Percentiles rank a stretch among this genome's conserved stretches.
These are phyloP conservation scores for Malbranchea zuffiana DNA, from an alignment of 2,329 filamentous ascomycete species.

Conservation along the genomic window DNA sequence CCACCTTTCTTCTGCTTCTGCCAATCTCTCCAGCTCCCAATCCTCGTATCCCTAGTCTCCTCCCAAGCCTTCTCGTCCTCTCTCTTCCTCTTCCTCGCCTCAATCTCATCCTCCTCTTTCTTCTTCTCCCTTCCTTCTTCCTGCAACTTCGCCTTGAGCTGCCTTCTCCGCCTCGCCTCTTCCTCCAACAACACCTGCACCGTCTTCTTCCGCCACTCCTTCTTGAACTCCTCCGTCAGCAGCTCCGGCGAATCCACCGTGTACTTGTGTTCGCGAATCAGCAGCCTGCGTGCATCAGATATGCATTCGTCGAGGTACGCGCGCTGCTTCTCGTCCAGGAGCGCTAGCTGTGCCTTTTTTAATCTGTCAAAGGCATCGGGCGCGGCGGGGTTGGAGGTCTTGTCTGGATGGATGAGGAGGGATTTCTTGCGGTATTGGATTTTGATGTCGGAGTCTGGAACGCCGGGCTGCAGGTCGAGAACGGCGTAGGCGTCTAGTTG, in stretches of 20 bases:
- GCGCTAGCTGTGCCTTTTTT: constrained; percentile 82
- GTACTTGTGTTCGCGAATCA: constrained; percentile 91
- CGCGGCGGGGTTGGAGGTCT: constrained; percentile 79
- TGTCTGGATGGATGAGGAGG: constrained; percentile 97
- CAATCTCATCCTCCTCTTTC: constrained; percentile 73
- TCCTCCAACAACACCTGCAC: constrained; percentile 86
- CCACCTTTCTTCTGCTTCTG: constrained; percentile 51
- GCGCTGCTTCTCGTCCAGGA: constrained; percentile 91
- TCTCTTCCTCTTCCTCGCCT: constrained; percentile 70
- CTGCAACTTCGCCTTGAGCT: constrained; percentile 89
- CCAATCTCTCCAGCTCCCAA: constrained; percentile 88
- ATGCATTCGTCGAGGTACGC: constrained; percentile 84
- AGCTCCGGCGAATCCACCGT: constrained; percentile 77
- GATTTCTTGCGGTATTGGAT: constrained; percentile 89
- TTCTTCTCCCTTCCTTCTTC: constrained; percentile 87
- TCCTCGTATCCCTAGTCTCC: constrained; percentile 76
- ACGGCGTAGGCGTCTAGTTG: constrained; percentile 81
- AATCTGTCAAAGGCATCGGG: constrained; percentile 94
- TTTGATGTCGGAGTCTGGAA: constrained; percentile 94
- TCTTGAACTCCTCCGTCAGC: constrained; percentile 67
- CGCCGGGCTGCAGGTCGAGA: constrained; percentile 87
- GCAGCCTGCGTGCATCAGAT: constrained; percentile 84
- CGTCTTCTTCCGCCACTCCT: constrained; percentile 81
- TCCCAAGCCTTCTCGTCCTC: constrained; percentile 96
- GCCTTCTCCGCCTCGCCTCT: constrained; percentile 70